Evolutionary conservation across 2,329 filamentous ascomycete species (phyloP).

Genomic region (Zasmidium cellare): DNA sequence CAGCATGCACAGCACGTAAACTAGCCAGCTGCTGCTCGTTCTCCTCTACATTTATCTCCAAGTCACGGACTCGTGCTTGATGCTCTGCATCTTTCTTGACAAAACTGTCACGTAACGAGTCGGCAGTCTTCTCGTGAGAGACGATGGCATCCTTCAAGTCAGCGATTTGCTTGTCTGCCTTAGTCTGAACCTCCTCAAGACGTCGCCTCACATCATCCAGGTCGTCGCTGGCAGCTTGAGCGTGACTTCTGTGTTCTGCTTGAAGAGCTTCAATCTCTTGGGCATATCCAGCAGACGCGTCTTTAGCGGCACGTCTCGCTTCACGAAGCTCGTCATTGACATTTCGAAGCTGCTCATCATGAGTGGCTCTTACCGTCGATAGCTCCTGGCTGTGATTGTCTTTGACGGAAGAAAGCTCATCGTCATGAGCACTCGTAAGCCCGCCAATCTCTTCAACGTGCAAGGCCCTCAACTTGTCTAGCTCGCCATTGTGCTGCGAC

Average conservation of each 20-base stretch:
- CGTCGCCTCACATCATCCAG: conserved; percentile 5
- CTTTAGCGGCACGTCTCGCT: conserved; percentile 8
- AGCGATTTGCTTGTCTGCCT: neutral
- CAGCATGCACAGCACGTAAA: neutral
- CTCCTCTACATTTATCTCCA: conserved; percentile 4
- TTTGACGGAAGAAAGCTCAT: neutral
- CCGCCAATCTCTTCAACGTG: neutral
- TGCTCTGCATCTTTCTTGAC: neutral
- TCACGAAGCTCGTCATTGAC: conserved; percentile 8
- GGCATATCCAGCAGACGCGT: neutral
- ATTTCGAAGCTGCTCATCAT: conserved; percentile 7
- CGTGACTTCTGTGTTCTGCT: conserved; percentile 1
- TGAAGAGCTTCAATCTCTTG: conserved; percentile 8
- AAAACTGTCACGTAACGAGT: neutral
- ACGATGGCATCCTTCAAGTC: neutral
- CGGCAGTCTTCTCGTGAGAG: neutral
- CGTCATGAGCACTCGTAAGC: conserved; percentile 11
- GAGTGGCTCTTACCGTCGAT: conserved; percentile 5
- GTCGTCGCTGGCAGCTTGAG: conserved; percentile 1
- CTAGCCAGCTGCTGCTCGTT: neutral
- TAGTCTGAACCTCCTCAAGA: neutral
- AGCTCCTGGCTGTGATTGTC: conserved; percentile 8
- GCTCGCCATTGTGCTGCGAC: conserved; percentile 5
- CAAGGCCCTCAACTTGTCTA: neutral
- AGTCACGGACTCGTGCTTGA: neutral